Conservation (phyloP, 345 rosid genomes). For the Lenwebbia sp. region DNA sequence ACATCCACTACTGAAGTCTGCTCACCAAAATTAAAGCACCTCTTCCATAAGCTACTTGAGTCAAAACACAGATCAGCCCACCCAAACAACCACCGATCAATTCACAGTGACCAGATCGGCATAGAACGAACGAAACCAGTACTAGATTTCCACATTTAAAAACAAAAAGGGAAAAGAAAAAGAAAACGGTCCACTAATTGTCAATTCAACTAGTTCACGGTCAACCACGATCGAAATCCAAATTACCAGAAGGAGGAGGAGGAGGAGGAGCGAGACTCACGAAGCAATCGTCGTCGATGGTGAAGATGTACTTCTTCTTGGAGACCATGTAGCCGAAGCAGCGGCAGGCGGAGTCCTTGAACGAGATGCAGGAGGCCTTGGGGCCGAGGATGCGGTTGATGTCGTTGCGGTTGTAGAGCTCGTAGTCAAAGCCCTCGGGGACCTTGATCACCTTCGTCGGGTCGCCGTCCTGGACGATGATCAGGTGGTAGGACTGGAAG, state of each 20-base stretch:
- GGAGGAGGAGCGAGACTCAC: constrained; percentile 1
- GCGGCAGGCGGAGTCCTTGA: constrained; percentile 37
- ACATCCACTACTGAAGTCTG: background rate
- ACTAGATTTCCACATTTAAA: background rate
- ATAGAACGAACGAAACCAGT: background rate
- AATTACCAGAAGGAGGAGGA: background rate
- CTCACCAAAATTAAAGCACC: background rate
- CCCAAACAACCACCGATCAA: background rate
- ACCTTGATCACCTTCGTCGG: constrained; percentile 31
- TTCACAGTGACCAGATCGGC: background rate
- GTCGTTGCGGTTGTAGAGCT: constrained; percentile 28
- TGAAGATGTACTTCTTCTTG: constrained; percentile 33
- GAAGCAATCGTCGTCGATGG: constrained; percentile 43
- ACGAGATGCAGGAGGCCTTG: constrained; percentile 40
- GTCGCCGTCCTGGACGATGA: constrained; percentile 39
- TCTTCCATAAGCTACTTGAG: background rate
- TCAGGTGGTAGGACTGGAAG: constrained; percentile 33
- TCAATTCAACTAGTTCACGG: background rate
- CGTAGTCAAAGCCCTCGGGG: constrained; percentile 35
- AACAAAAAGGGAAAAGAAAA: background rate
- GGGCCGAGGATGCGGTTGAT: constrained; percentile 33
- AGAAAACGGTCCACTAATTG: background rate
- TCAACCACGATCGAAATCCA: background rate
- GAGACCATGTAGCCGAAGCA: constrained; percentile 37
- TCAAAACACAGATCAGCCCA: background rate